A percentile compares a stretch with the other conserved stretches of the same genome.
phyloP scores from a whole-genome alignment of 768 basidiomycete genomes.

The Lentinula guzmanii region DNA sequence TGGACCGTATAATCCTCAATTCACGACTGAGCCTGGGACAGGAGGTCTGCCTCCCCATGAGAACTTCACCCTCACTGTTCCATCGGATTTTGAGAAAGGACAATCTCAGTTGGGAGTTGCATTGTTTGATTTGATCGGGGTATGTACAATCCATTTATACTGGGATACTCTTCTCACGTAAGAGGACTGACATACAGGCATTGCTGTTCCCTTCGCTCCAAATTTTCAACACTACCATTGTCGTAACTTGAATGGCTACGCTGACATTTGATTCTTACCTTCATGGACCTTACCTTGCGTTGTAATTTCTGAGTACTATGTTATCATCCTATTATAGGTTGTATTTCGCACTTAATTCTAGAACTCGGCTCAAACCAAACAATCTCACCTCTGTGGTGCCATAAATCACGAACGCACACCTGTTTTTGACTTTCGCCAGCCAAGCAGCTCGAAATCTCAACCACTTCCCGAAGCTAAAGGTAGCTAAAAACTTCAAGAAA shows the following conservation, averaged over 20 bases:
- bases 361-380: no score
- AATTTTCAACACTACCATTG: neutral
- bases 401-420: no score
- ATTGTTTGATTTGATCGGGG: neutral
- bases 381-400: no score
- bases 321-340: no score
- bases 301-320: no score
- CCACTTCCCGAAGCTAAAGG: no score
- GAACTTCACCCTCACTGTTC: constrained; percentile 1
- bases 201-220: neutral
- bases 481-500: no score
- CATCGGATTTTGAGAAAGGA: neutral
- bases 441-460: no score
- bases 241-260: neutral
- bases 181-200: neutral
- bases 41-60: neutral
- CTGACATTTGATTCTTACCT: no score
- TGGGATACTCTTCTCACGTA: neutral
- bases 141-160: neutral
- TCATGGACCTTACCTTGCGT: no score
- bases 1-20: constrained; percentile 1
- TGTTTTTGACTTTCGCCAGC: no score
- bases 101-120: constrained; percentile 2
- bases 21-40: neutral
- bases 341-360: no score